Base-by-base conservation (phyloP, 495 filamentous ascomycete species). In the Sporormia fimetaria region DNA sequence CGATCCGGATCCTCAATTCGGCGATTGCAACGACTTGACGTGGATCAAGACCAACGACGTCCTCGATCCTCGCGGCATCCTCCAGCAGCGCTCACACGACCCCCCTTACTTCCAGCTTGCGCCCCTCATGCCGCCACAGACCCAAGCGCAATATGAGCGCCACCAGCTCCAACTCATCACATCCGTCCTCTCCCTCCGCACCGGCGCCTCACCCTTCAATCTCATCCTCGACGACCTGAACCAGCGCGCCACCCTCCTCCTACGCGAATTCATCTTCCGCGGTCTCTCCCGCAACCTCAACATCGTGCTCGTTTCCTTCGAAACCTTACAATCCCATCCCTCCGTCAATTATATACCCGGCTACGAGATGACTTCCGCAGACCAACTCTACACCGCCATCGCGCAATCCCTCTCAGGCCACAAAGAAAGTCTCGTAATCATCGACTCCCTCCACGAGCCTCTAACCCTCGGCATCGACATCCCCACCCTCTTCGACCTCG, bases 201-300 rank as follows among this genome's bases (percentile, higher is more conserved):
- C 70, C 49, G 77, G 79, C 2, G 88, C 68, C 4, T 74, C 68
- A 3, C 87, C 87, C 30, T 69, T 80, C 8, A 81, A 73, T 61
- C 38, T 76, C 70, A 54, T 90, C 76, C 23, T 71, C 70, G 51
- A 93, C 65, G 28, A 76, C 82, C 66, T 94, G 79, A 14, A 92
- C 76, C 37, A 86, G 75, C 0, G 84, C 82, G 22, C 40, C 23
- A 8, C 3, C 3, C 47, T 29, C 15, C 34, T 51, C 20, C 14
- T 41, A 17, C 15, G 1, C 21, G 41, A 40, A 32, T 6, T 51
- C 34, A 45, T 37, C 4, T 23, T 15, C 15, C 47, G 47, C 30
- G 47, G 11, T 11, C n/a, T 51, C 26, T 44, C 40, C 14, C 47
- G 41, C 21, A 35, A 40, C 23, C 21, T 45, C 41, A 51, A 51